A percentile compares a stretch with the other conserved stretches of the same genome.
Conservation (phyloP, 805 yeast genomes). For the Candida montana region DNA sequence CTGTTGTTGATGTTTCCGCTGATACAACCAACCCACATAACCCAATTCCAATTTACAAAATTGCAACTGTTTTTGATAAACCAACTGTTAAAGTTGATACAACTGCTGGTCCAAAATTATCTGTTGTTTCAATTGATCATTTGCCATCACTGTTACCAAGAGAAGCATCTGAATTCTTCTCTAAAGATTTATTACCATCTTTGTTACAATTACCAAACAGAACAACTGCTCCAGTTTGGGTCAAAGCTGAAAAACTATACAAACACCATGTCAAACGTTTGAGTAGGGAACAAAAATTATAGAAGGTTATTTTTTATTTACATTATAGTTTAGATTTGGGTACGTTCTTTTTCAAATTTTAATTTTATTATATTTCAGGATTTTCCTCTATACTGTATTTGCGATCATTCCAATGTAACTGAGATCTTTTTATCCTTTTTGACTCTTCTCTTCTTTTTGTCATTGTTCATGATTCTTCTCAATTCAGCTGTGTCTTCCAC, state of each 20-base stretch:
- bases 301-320: slow-evolving; percentile 3
- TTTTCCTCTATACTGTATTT: neutral
- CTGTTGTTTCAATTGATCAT: slow-evolving; percentile 94
- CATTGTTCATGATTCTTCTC: slow-evolving; percentile 44
- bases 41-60: slow-evolving; percentile 89
- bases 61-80: slow-evolving; percentile 84
- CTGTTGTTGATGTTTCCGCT: slow-evolving; percentile 96
- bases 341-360: neutral
- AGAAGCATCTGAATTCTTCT: slow-evolving; percentile 91
- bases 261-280: slow-evolving; percentile 81
- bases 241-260: slow-evolving; percentile 76
- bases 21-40: slow-evolving; percentile 98
- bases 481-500: slow-evolving; percentile 71
- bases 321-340: neutral
- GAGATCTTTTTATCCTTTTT: slow-evolving; percentile 43
- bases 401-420: slow-evolving; percentile 47
- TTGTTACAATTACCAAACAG: slow-evolving; percentile 80
- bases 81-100: slow-evolving; percentile 88
- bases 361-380: neutral
- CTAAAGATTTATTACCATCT: slow-evolving; percentile 84
- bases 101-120: slow-evolving; percentile 74
- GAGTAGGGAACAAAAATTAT: slow-evolving; percentile 40
- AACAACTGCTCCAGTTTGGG: slow-evolving; percentile 85
- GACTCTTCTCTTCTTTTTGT: slow-evolving; percentile 30
- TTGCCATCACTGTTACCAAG: slow-evolving; percentile 93